Evolutionary conservation across 306 rosid species (phyloP).

Genomic region (Astragalus membranaceus): DNA sequence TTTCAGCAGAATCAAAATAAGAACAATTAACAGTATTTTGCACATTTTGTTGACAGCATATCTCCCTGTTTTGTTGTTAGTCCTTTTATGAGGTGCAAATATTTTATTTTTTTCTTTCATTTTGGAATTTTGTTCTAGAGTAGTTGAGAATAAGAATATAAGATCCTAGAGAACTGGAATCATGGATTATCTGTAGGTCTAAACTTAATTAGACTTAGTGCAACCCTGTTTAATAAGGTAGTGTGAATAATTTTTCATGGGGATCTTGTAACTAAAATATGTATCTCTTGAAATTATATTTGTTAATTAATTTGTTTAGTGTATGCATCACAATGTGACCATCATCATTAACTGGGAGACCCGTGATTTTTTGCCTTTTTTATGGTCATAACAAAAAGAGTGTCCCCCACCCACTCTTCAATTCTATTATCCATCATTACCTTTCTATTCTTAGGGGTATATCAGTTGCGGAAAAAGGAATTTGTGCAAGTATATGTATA

Average conservation of each 20-base stretch:
- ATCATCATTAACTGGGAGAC: not conserved
- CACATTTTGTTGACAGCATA: constrained; percentile 33
- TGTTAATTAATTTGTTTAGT: constrained; percentile 21
- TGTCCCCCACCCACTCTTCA: too few species aligned
- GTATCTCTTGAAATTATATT: constrained; percentile 22
- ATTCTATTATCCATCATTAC: too few species aligned
- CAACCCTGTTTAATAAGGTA: constrained; percentile 19
- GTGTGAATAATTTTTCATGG: constrained; percentile 28
- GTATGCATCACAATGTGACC: not conserved
- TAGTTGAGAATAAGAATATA: constrained; percentile 3
- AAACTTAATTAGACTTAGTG: constrained; percentile 27
- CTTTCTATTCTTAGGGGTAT: too few species aligned
- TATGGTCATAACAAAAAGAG: too few species aligned
- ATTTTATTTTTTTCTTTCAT: constrained; percentile 14
- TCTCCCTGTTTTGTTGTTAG: constrained; percentile 42
- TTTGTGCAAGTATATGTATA: too few species aligned
- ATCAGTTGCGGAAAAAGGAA: too few species aligned
- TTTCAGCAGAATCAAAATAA: constrained; percentile 33
- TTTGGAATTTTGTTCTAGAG: constrained; percentile 22
- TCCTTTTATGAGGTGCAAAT: constrained; percentile 37
- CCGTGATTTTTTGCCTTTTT: not conserved
- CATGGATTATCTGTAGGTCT: constrained; percentile 25
- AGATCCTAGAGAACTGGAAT: constrained; percentile 15
- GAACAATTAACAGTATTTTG: constrained; percentile 31
- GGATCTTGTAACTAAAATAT: constrained; percentile 29